Evolutionary conservation across 148 eudicot species (phyloP).

Genomic region (Fallopia convolvulus): DNA sequence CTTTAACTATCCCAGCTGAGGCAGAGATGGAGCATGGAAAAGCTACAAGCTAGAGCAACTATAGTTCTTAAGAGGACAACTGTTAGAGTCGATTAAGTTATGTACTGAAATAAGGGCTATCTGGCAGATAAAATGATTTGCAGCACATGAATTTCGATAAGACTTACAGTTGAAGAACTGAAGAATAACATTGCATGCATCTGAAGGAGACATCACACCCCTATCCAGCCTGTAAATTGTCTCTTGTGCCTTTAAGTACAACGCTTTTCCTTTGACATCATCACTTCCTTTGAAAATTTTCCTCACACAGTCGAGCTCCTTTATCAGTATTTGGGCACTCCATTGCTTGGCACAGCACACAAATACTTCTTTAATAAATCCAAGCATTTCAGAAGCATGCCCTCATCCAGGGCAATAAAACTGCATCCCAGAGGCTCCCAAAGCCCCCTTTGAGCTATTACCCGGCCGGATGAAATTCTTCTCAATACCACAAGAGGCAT

Average conservation of each 20-base stretch:
- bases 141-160: background rate
- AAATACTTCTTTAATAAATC: constrained; percentile 77
- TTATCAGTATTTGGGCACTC: constrained; percentile 46
- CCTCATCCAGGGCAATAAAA: constrained; percentile 79
- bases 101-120: background rate
- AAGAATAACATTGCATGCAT: constrained; percentile 51
- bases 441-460: constrained; percentile 45
- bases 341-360: constrained; percentile 57
- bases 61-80: background rate
- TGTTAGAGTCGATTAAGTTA: background rate
- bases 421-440: constrained; percentile 60
- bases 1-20: background rate
- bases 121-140: background rate
- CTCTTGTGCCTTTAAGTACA: constrained; percentile 57
- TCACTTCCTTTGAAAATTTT: constrained; percentile 63
- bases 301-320: constrained; percentile 80
- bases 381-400: constrained; percentile 87
- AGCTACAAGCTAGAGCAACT: background rate
- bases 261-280: constrained; percentile 59
- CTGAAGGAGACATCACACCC: constrained; percentile 48
- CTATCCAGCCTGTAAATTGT: constrained; percentile 46
- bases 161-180: constrained; percentile 65
- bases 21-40: background rate
- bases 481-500: constrained; percentile 64
- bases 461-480: constrained; percentile 62